phyloP scores from a whole-genome alignment of 1,284 basidiomycete species.

The Papiliotrema fonsecae region DNA sequence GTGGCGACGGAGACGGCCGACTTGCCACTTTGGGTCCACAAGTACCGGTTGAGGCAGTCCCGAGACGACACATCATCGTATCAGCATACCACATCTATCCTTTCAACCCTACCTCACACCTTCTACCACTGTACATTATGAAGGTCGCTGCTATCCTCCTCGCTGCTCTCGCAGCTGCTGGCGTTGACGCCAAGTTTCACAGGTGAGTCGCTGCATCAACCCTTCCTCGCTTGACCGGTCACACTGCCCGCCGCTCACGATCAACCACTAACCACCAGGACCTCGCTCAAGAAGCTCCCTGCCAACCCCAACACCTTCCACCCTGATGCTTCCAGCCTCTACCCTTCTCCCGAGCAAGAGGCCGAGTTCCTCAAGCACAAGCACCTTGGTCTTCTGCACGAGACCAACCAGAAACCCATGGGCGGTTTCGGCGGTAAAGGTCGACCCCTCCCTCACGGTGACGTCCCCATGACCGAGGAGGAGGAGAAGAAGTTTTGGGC shows the following conservation, averaged over 20 bases:
- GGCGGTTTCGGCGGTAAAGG: slow-evolving; percentile 68
- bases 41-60: neutral
- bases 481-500: slow-evolving; percentile 74
- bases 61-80: slow-evolving; percentile 1
- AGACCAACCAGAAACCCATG: slow-evolving; percentile 58
- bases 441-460: slow-evolving; percentile 53
- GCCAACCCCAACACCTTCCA: slow-evolving; percentile 50
- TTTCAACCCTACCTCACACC: slow-evolving; percentile 3
- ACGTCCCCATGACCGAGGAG: slow-evolving; percentile 43
- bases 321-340: slow-evolving; percentile 46
- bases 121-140: slow-evolving; percentile 52
- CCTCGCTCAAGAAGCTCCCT: slow-evolving; percentile 80
- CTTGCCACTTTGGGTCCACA: too few species aligned
- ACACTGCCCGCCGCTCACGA: neutral
- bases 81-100: neutral
- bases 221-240: slow-evolving; percentile 7
- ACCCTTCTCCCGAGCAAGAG: slow-evolving; percentile 59
- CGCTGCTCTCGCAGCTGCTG: slow-evolving; percentile 62
- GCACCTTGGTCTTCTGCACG: slow-evolving; percentile 53
- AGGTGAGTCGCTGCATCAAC: slow-evolving; percentile 27
- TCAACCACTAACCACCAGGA: slow-evolving; percentile 49
- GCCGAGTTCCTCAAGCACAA: slow-evolving; percentile 80
- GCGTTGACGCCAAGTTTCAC: slow-evolving; percentile 41
- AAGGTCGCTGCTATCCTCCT: slow-evolving; percentile 60
- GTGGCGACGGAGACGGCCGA: too few species aligned